Evolutionary conservation across 805 yeast species (phyloP), one percentile per base, ranked within the genome.

Genomic region (Cyberlindnera lachancei): DNA sequence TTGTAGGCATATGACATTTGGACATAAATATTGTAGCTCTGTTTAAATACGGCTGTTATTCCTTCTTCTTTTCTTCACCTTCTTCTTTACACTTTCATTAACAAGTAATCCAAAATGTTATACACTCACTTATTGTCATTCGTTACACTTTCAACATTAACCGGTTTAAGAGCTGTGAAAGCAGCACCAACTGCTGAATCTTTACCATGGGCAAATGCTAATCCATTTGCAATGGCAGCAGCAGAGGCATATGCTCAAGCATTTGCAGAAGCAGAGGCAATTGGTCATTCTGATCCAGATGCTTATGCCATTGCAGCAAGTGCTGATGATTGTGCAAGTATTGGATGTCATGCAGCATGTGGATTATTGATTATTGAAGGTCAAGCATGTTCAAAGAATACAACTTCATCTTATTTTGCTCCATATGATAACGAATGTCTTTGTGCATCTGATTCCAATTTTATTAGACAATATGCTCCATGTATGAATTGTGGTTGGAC

Each of bases 401-500:
- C 38, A 1, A 25, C 40, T 3, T 49, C 47, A 29, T 25, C 35
- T 16, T 45, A 41, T 30, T 30, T 41, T 4, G 55, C 57, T 13
- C 55, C 60, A 27, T 58, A 52, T 46, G 54, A 54, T 40, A 19
- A 37, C 21, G 32, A 40, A 12, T 57, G 63, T 46, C 42, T 61
- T 26, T 61, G 66, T 57, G 28, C 42, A 12, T 27, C 36, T 0
- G 59, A 29, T 23, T 32, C 58, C 19, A 16, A 36, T 5, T 61
- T 61, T 49, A 14, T 47, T 30, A 24, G 34, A 9, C 41, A 47
- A 26, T 57, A 59, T 38, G 41, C 44, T n/a, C 39, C 41, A 6
- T 61, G 66, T 48, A 49, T 61, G 42, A 58, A 47, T 30, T 61
- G 66, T 54, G 66, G 64, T 29, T 59, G 66, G 62, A 57, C 62